Evolutionary conservation across 2,329 filamentous ascomycete genomes (phyloP).

Genomic region (Ophiostoma novo-ulmi): DNA sequence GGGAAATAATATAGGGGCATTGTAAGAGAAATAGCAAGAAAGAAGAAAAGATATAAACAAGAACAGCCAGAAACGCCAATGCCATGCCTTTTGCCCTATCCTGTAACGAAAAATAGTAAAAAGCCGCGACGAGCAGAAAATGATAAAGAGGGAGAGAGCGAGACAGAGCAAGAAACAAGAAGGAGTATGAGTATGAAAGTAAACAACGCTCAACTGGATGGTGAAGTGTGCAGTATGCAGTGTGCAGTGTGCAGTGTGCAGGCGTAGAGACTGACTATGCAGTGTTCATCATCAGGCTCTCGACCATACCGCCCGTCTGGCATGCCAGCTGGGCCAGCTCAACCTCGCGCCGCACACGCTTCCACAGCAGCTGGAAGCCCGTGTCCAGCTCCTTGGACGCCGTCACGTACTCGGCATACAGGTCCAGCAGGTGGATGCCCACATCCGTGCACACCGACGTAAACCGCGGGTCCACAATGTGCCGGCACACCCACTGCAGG

Average conservation of each 20-base stretch:
- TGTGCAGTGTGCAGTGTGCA: background rate
- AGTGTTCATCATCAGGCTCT: constrained; percentile 55
- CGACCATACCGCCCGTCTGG: constrained; percentile 82
- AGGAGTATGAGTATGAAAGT: background rate
- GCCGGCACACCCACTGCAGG: constrained; percentile 72
- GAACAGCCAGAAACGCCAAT: background rate
- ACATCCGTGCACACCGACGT: constrained; percentile 78
- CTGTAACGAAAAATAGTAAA: constrained; percentile 3
- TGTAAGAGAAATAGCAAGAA: background rate
- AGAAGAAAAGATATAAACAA: background rate
- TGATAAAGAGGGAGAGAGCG: too few species aligned
- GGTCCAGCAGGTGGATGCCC: constrained; percentile 72
- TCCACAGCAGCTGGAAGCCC: constrained; percentile 63
- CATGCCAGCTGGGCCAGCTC: constrained; percentile 79
- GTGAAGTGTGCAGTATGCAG: background rate
- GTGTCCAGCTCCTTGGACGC: constrained; percentile 67
- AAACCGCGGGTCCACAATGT: constrained; percentile 78
- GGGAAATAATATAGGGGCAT: background rate
- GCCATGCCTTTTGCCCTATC: constrained; percentile 2
- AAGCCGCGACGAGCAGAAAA: background rate
- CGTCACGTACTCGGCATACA: constrained; percentile 77
- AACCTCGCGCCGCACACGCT: constrained; percentile 68
- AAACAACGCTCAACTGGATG: background rate
- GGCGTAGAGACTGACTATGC: background rate
- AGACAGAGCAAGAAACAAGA: background rate